phyloP scores from a whole-genome alignment of 768 basidiomycete genomes.

The Cystofilobasidium capitatum region DNA sequence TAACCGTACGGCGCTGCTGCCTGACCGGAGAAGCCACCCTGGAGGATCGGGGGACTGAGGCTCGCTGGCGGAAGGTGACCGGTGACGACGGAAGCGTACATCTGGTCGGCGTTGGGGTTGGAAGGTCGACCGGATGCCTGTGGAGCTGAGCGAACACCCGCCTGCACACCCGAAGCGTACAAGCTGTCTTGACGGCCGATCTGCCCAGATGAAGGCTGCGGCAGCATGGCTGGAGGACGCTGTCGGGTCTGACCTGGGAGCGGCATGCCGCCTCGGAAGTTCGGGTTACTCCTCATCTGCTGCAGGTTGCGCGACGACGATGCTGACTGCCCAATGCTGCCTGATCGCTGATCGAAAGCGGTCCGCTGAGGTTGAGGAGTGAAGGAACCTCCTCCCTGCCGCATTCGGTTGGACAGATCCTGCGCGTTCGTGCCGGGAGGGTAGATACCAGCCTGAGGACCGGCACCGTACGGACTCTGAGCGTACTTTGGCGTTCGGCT shows the following conservation, averaged over 20 bases:
- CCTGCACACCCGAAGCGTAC: neutral
- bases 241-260: neutral
- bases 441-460: neutral
- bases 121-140: neutral
- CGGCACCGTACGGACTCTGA: neutral
- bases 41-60: neutral
- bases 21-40: neutral
- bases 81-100: neutral
- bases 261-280: constrained; percentile 14
- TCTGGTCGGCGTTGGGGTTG: neutral
- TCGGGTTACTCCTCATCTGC: constrained; percentile 22
- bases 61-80: neutral
- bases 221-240: neutral
- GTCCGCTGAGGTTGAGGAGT: neutral
- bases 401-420: neutral
- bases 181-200: neutral
- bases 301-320: neutral
- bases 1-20: neutral
- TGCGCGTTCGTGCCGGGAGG: neutral
- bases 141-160: neutral
- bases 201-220: neutral
- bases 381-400: neutral
- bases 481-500: neutral
- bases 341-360: neutral
- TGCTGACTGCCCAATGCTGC: too few relatives aligned